Conservation (phyloP, 768 basidiomycete species). For the Auriscalpium vulgare region DNA sequence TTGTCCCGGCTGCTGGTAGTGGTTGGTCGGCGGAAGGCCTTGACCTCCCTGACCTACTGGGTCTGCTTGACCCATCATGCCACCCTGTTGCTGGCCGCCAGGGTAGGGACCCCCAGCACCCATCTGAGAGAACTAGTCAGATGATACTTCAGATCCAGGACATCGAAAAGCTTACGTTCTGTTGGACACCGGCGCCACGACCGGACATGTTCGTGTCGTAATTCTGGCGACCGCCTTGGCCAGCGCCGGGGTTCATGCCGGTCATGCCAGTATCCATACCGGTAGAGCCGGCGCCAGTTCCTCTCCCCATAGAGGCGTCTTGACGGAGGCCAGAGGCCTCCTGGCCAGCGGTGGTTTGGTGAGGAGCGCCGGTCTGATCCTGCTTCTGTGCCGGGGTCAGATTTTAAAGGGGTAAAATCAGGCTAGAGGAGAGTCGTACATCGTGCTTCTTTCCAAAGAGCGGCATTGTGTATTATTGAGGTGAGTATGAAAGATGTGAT, state of each 20-base stretch:
- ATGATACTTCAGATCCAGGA: neutral
- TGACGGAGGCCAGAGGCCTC: neutral
- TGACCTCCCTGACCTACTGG: neutral
- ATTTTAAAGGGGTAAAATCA: neutral
- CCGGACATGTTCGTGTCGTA: neutral
- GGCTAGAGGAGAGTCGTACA: neutral
- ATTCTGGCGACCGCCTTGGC: neutral
- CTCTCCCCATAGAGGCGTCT: no score
- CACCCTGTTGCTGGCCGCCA: neutral
- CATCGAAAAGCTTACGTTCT: neutral
- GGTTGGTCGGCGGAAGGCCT: conserved; percentile 11
- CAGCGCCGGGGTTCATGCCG: neutral
- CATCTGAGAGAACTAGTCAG: neutral
- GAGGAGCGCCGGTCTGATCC: neutral
- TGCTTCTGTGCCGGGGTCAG: neutral
- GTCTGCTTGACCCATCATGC: no score
- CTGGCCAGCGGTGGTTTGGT: neutral
- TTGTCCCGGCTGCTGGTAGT: conserved; percentile 1
- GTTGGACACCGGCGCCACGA: neutral
- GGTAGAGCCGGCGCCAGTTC: neutral
- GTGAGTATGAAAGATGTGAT: neutral
- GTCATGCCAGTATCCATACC: neutral
- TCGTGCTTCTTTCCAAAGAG: conserved; percentile 16
- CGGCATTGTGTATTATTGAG: conserved; percentile 6
- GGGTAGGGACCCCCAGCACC: neutral